Evolutionary conservation across 768 basidiomycete species (phyloP), one percentile per base, ranked within the genome.

Genomic region (Ephemerocybe angulata): DNA sequence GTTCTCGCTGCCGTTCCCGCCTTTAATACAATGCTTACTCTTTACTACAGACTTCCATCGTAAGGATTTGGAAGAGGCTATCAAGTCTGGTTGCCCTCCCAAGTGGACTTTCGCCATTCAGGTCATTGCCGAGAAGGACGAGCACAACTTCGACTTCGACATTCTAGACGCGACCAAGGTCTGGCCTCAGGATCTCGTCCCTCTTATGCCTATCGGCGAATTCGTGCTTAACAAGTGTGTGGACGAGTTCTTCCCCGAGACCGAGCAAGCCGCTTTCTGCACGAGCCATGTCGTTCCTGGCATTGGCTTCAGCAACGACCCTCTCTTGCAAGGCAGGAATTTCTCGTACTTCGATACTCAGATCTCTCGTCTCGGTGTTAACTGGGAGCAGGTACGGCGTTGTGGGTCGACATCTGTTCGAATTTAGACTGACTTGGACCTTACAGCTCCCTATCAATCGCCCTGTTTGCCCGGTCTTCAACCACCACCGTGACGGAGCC

Each of bases 261-360:
- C 84, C 5, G 93, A 96, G 70, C 92, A 93, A 69, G 86, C 86
- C 50, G 93, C 92, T 0, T 95, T 93, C 69, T 95, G 90, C 68
- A 95, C 91, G 1, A 73, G 72, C 27, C 84, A 86, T 47, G 73
- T 86, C 27, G 84, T 86, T 8, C 85, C 84, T 3, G 84, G 83
- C 6, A 85, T 86, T 49, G 84, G 83, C 6, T 86, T 87, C 64
- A 85, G 83, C 61, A 80, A 88, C 64, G 89, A 92, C 62, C 90
- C 90, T 3, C 71, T 93, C 25, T 74, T 93, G n/a, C 87, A 89
- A 70, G 86, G 87, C 3, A 78, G 93, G 37, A 92, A 91, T 70
- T 93, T 93, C 70, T 87, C 85, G 0, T 94, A 95, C 72, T 82
- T 86, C 60, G 91, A 96, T 66, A 93, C 91, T 0, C 91, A 93